A percentile compares a stretch with the other conserved stretches of the same genome.
phyloP scores from a whole-genome alignment of 768 basidiomycete species.

The Russula virescens region DNA sequence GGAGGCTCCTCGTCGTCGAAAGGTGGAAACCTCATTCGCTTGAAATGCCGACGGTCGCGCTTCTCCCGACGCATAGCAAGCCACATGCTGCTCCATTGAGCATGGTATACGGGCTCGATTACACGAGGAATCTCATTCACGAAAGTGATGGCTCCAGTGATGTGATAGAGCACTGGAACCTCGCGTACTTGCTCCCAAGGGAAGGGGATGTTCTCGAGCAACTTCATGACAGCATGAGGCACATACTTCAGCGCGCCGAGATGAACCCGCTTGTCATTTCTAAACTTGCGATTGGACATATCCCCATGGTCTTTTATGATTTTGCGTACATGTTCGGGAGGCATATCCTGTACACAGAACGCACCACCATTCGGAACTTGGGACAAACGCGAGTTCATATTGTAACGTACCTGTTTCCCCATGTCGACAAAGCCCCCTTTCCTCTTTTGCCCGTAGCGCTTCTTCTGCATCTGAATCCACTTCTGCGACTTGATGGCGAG shows the following conservation, averaged over 20 bases:
- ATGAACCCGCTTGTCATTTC: conserved; percentile 99
- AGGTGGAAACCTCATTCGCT: conserved; percentile 98
- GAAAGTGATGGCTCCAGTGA: conserved; percentile 98
- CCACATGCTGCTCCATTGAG: conserved; percentile 99
- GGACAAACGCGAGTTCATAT: not conserved
- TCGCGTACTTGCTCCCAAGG: conserved; percentile 99
- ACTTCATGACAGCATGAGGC: conserved; percentile 98
- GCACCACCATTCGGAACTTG: conserved; percentile 24
- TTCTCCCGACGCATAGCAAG: conserved; percentile 98
- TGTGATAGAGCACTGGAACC: conserved; percentile 97
- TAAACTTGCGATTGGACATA: conserved; percentile 99
- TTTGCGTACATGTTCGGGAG: conserved; percentile 97
- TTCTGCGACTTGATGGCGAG: conserved; percentile 92
- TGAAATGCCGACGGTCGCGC: conserved; percentile 97
- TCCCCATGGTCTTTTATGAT: conserved; percentile 99
- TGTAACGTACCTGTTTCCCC: conserved; percentile 74
- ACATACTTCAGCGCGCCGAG: conserved; percentile 98
- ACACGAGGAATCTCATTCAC: conserved; percentile 97
- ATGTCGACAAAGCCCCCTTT: conserved; percentile 87
- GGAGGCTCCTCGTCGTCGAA: conserved; percentile 99
- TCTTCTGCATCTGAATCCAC: conserved; percentile 92
- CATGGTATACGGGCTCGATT: conserved; percentile 96
- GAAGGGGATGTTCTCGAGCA: conserved; percentile 95
- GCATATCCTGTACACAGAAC: conserved; percentile 70
- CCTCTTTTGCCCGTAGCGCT: conserved; percentile 86